Conservation (phyloP, 202 grass and related monocot genomes). For the Schoenoplectus tabernaemontani region DNA sequence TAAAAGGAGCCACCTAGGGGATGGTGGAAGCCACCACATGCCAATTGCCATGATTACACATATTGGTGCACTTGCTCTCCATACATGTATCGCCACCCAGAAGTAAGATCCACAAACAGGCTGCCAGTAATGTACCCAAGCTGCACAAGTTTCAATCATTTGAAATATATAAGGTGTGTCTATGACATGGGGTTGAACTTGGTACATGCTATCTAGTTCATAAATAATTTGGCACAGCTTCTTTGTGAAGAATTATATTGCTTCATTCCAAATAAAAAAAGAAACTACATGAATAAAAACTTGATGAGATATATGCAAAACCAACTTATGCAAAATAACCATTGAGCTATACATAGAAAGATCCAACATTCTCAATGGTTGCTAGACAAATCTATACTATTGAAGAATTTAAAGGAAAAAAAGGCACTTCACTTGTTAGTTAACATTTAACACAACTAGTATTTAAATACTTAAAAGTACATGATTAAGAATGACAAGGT, state of each 20-base stretch:
- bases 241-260: not conserved
- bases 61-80: constrained; percentile 46
- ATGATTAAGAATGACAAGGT: not conserved
- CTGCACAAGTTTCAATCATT: constrained; percentile 30
- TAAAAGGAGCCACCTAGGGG: constrained; percentile 92
- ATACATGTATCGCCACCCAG: constrained; percentile 96
- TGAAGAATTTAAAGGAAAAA: not conserved
- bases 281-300: not conserved
- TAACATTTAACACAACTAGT: not conserved
- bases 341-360: not conserved
- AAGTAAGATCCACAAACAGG: constrained; percentile 60
- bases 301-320: not conserved
- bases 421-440: not conserved
- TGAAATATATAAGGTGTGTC: constrained; percentile 20
- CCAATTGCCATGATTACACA: constrained; percentile 72
- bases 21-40: constrained; percentile 76
- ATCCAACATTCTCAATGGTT: not conserved
- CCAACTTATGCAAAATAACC: not conserved
- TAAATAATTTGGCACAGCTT: constrained; percentile 6
- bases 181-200: not conserved
- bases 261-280: not conserved
- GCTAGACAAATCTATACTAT: not conserved
- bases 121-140: constrained; percentile 78
- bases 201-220: not conserved
- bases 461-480: not conserved